Conservation (phyloP, 352 stramenopile genomes). For the Globisporangium barbulae region DNA sequence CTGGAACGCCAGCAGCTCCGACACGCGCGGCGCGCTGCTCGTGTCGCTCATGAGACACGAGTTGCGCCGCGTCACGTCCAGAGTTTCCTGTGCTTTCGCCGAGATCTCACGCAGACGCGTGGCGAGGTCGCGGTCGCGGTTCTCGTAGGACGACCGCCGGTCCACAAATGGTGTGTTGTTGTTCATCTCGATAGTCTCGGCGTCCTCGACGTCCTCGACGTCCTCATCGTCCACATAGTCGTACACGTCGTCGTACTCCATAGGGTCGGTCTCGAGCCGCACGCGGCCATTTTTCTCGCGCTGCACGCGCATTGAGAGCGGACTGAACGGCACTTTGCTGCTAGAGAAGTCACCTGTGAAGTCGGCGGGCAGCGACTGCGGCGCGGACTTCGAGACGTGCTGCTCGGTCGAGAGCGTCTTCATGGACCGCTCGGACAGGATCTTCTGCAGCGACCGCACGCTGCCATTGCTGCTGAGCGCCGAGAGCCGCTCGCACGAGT, state of each 20-base stretch:
- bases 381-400: conserved; percentile 7
- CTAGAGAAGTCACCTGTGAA: conserved; percentile 37
- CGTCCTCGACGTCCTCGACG: conserved; percentile 19
- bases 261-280: conserved; percentile 60
- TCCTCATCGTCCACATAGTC: conserved; percentile 27
- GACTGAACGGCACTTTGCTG: conserved; percentile 53
- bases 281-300: conserved; percentile 29
- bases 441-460: conserved; percentile 27
- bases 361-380: conserved; percentile 26
- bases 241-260: conserved; percentile 64
- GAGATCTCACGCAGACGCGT: conserved; percentile 61
- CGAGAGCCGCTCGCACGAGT: conserved; percentile 40
- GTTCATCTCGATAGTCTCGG: conserved; percentile 34
- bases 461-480: conserved; percentile 45
- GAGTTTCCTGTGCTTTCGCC: conserved; percentile 52
- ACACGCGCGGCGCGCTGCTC: conserved; percentile 56
- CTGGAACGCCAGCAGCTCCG: conserved; percentile 61
- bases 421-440: conserved; percentile 19
- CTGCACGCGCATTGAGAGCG: conserved; percentile 47
- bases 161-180: conserved; percentile 27
- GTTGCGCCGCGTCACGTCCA: conserved; percentile 66
- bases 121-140: conserved; percentile 47
- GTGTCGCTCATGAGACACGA: conserved; percentile 80
- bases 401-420: conserved; percentile 10
- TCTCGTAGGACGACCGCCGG: conserved; percentile 36